These are phyloP conservation scores for Eucalyptus leucophloia DNA, from an alignment of 345 rosid species.

Conservation along the genomic window DNA sequence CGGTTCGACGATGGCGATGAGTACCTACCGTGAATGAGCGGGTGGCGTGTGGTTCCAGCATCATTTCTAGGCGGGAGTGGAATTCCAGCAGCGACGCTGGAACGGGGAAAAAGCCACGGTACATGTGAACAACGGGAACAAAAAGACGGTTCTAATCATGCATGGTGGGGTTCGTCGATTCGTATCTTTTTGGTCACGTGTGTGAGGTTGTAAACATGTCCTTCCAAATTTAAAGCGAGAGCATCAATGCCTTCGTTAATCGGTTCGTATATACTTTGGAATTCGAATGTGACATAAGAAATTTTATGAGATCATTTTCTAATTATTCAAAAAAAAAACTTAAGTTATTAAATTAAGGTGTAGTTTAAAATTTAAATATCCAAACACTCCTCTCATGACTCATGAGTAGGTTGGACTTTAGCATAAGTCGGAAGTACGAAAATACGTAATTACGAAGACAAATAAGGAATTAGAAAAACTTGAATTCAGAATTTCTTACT, in stretches of 20 bases:
- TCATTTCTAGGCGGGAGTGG: neutral
- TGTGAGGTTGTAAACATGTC: neutral
- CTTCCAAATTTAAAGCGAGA: neutral
- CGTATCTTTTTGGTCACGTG: neutral
- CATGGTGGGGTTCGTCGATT: neutral
- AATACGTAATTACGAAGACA: neutral
- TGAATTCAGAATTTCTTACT: neutral
- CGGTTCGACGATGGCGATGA: neutral
- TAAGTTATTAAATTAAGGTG: no score
- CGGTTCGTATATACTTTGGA: neutral
- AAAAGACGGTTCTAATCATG: neutral
- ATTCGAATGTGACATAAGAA: neutral
- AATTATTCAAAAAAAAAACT: no score
- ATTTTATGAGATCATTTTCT: neutral
- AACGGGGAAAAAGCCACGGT: neutral
- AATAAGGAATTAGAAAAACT: neutral
- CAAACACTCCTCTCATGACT: no score
- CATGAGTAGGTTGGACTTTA: neutral
- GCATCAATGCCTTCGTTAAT: no score
- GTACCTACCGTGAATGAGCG: neutral
- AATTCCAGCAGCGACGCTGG: neutral
- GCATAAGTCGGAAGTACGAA: fast-evolving
- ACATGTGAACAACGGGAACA: neutral
- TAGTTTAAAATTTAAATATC: no score
- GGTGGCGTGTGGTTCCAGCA: neutral